phyloP scores from a whole-genome alignment of 2,329 filamentous ascomycete genomes.

The Sphaceloma murrayae region DNA sequence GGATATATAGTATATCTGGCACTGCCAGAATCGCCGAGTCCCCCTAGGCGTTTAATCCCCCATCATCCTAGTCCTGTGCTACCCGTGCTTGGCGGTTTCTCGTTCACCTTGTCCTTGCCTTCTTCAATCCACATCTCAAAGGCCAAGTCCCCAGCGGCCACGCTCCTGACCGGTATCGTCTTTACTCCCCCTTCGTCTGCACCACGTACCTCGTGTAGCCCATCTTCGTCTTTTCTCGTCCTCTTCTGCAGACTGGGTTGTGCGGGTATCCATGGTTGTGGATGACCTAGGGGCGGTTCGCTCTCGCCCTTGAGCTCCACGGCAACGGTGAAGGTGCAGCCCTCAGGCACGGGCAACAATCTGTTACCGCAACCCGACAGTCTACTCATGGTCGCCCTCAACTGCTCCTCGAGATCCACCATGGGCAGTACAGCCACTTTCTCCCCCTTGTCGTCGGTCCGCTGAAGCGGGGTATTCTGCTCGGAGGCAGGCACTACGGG shows the following conservation, averaged over 20 bases:
- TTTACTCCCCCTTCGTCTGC: constrained; percentile 24
- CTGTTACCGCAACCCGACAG: constrained; percentile 52
- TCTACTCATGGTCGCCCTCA: constrained; percentile 56
- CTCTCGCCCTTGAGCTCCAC: constrained; percentile 59
- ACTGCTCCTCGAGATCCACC: constrained; percentile 59
- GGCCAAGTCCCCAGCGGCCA: constrained; percentile 55
- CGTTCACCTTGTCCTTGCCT: constrained; percentile 40
- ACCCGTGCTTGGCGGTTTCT: neutral
- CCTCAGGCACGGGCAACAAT: constrained; percentile 49
- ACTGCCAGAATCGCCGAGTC: no score
- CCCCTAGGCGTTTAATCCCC: no score
- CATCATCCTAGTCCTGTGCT: constrained; percentile 5
- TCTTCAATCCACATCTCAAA: constrained; percentile 65
- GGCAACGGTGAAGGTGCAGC: constrained; percentile 66
- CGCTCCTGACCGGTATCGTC: constrained; percentile 51
- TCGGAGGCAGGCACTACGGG: constrained; percentile 41
- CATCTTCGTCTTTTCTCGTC: neutral
- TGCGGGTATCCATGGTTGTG: constrained; percentile 52
- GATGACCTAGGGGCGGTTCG: constrained; percentile 39
- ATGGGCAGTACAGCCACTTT: constrained; percentile 23
- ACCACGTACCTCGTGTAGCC: neutral
- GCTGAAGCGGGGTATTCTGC: constrained; percentile 43
- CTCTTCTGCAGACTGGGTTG: constrained; percentile 39
- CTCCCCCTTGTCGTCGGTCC: constrained; percentile 25
- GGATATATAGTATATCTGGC: constrained; percentile 16